A percentile compares a stretch with the other conserved stretches of the same genome.
Evolutionary conservation across 331 rosid species (phyloP).

Genomic region (Malus hybrid): DNA sequence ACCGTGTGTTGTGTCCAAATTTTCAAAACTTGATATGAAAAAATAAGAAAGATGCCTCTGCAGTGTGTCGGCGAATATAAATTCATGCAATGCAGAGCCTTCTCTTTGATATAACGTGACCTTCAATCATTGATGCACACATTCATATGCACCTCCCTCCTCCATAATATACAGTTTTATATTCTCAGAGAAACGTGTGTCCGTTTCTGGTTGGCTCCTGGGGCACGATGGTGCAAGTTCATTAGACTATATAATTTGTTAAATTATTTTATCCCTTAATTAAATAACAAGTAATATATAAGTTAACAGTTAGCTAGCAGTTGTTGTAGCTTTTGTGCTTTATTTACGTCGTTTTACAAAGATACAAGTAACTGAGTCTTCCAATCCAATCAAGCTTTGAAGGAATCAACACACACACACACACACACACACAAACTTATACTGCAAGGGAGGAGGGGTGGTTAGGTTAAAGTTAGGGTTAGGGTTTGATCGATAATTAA

Average conservation of each 20-base stretch:
- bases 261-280: neutral
- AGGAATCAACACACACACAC: neutral
- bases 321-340: neutral
- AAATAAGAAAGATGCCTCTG: neutral
- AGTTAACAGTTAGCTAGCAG: neutral
- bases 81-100: conserved; percentile 8
- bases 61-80: neutral
- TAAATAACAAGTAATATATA: neutral
- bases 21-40: neutral
- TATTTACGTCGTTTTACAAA: neutral
- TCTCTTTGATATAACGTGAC: conserved; percentile 21
- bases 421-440: no score
- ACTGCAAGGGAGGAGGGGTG: neutral
- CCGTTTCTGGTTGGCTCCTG: neutral
- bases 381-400: conserved; percentile 12
- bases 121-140: conserved; percentile 33
- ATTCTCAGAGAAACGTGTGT: neutral
- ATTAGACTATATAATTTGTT: neutral
- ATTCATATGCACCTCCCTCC: conserved; percentile 20
- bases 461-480: no score
- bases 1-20: neutral
- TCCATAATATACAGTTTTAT: neutral
- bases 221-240: conserved; percentile 16
- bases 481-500: no score
- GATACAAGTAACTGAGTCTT: conserved; percentile 6